Evolutionary conservation across 768 basidiomycete species (phyloP).

Genomic region (Gloeophyllum trabeum): DNA sequence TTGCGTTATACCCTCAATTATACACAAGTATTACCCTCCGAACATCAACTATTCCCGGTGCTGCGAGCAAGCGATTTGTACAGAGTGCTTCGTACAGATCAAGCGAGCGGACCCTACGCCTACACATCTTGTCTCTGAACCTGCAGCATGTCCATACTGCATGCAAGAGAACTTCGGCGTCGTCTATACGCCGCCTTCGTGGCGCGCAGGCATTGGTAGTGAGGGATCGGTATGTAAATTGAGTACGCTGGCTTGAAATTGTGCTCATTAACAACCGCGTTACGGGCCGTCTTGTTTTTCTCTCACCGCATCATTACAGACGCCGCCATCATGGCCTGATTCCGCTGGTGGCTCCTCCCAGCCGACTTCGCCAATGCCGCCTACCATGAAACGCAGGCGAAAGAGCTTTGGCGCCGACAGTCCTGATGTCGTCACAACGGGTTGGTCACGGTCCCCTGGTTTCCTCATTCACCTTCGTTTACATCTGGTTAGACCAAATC

Average conservation of each 20-base stretch:
- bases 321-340: slow-evolving; percentile 40
- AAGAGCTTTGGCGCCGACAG: slow-evolving; percentile 84
- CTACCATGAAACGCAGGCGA: slow-evolving; percentile 50
- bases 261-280: not conserved
- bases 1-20: slow-evolving; percentile 12
- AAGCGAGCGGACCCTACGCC: slow-evolving; percentile 92
- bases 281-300: not conserved
- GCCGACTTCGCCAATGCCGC: slow-evolving; percentile 12
- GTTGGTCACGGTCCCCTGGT: slow-evolving; percentile 26
- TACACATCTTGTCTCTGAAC: slow-evolving; percentile 92
- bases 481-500: slow-evolving; percentile 63
- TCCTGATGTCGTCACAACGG: slow-evolving; percentile 86
- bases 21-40: slow-evolving; percentile 81
- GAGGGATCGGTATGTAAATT: slow-evolving; percentile 50
- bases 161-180: slow-evolving; percentile 96
- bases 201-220: slow-evolving; percentile 71
- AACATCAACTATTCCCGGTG: slow-evolving; percentile 97
- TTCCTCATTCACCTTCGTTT: slow-evolving; percentile 6
- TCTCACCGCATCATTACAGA: slow-evolving; percentile 14
- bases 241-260: not conserved
- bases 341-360: slow-evolving; percentile 35
- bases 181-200: slow-evolving; percentile 72
- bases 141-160: slow-evolving; percentile 95
- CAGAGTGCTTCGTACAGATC: slow-evolving; percentile 99
- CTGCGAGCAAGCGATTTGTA: slow-evolving; percentile 97